These are phyloP conservation scores for Aspergillus texensis DNA, from an alignment of 2,329 filamentous ascomycete species.

Conservation along the genomic window DNA sequence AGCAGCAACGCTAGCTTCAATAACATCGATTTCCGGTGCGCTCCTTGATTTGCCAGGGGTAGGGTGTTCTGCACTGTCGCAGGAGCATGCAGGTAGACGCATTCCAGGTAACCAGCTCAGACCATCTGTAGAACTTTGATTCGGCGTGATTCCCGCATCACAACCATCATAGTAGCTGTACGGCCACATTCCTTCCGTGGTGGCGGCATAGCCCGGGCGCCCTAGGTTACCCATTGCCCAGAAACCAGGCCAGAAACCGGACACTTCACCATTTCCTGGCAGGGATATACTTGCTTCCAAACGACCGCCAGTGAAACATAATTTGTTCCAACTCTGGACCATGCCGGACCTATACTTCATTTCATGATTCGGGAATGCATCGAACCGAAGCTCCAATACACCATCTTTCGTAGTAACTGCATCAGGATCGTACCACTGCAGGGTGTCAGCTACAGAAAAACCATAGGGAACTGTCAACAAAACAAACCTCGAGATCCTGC, in stretches of 20 bases:
- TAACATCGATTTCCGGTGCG: slow-evolving; percentile 71
- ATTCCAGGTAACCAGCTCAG: slow-evolving; percentile 70
- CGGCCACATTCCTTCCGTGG: slow-evolving; percentile 73
- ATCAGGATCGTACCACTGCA: slow-evolving; percentile 72
- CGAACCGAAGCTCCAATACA: slow-evolving; percentile 65
- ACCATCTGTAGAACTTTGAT: slow-evolving; percentile 69
- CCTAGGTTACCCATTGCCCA: slow-evolving; percentile 77
- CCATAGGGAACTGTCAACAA: too few species aligned
- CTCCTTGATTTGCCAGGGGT: slow-evolving; percentile 65
- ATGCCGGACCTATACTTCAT: slow-evolving; percentile 72
- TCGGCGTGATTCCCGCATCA: slow-evolving; percentile 71
- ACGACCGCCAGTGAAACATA: slow-evolving; percentile 72
- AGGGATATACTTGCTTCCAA: slow-evolving; percentile 71
- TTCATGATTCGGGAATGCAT: slow-evolving; percentile 65
- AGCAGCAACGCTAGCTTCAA: slow-evolving; percentile 66
- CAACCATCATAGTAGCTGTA: slow-evolving; percentile 72
- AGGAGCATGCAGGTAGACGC: slow-evolving; percentile 70
- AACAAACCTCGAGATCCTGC: slow-evolving; percentile 63
- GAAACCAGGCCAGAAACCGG: slow-evolving; percentile 75
- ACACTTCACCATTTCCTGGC: slow-evolving; percentile 66
- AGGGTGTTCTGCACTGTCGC: slow-evolving; percentile 65
- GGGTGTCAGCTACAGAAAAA: slow-evolving; percentile 9
- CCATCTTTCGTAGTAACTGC: slow-evolving; percentile 65
- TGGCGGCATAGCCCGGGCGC: slow-evolving; percentile 68
- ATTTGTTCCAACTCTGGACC: slow-evolving; percentile 73